A percentile compares a stretch with the other conserved stretches of the same genome.
phyloP scores from a whole-genome alignment of 108 stramenopile species.

The Nitzschia sp. region DNA sequence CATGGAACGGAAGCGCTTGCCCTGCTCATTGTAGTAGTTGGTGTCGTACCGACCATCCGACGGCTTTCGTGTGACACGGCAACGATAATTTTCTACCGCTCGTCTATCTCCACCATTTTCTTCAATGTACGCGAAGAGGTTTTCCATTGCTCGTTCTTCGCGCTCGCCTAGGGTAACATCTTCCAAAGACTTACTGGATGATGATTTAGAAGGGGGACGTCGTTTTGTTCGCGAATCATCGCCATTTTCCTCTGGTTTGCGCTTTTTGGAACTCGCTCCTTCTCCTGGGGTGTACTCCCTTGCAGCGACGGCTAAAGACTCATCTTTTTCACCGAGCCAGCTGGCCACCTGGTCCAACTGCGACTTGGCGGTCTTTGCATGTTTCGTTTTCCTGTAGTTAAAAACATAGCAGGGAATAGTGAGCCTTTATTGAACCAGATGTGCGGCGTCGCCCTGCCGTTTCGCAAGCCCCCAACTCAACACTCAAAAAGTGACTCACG shows the following conservation, averaged over 20 bases:
- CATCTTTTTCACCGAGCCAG: conserved; percentile 71
- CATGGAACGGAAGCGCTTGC: conserved; percentile 79
- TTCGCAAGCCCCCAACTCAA: too few relatives aligned
- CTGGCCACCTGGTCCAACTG: conserved; percentile 61
- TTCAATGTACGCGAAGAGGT: conserved; percentile 57
- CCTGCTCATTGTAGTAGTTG: conserved; percentile 65
- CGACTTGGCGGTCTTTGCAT: conserved; percentile 53
- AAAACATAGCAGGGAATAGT: conserved; percentile 5
- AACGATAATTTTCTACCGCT: conserved; percentile 34
- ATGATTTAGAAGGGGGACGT: neutral
- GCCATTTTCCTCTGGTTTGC: conserved; percentile 32
- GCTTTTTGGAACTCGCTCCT: conserved; percentile 34
- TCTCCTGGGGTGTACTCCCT: conserved; percentile 43
- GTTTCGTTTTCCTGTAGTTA: conserved; percentile 64
- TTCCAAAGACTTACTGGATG: conserved; percentile 28
- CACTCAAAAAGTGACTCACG: too few relatives aligned
- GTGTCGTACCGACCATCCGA: conserved; percentile 71
- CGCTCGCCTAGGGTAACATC: conserved; percentile 58
- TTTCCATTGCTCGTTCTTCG: conserved; percentile 72
- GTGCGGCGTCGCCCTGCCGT: neutral
- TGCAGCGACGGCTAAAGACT: conserved; percentile 58
- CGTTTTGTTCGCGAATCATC: conserved; percentile 4
- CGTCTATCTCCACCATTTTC: conserved; percentile 57
- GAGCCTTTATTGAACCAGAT: neutral
- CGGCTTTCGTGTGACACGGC: conserved; percentile 42